Percentiles rank a stretch among this genome's conserved stretches.
Evolutionary conservation across 352 stramenopile species (phyloP).

Genomic region (Phytophthora quininea): DNA sequence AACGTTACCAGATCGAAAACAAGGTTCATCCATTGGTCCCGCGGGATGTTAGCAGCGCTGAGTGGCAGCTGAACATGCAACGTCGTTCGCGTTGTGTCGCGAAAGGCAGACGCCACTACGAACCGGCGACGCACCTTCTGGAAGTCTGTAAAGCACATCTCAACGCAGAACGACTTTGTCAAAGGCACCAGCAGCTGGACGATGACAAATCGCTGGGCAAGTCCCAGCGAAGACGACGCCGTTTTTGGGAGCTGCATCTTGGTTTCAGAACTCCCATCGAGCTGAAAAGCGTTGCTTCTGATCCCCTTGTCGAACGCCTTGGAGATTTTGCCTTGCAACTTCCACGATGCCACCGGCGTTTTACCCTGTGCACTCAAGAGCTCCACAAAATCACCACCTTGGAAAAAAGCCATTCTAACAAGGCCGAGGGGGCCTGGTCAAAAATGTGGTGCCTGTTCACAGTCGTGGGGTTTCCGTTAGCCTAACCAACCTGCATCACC

Average conservation of each 20-base stretch:
- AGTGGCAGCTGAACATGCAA: conserved; percentile 80
- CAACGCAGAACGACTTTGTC: conserved; percentile 71
- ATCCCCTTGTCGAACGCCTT: conserved; percentile 85
- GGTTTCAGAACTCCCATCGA: conserved; percentile 79
- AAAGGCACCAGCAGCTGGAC: conserved; percentile 70
- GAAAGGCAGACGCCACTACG: conserved; percentile 81
- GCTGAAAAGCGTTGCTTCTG: conserved; percentile 76
- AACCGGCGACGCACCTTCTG: conserved; percentile 76
- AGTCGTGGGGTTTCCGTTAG: conserved; percentile 1
- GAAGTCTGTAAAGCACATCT: conserved; percentile 82
- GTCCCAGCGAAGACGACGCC: conserved; percentile 38
- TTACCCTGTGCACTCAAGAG: conserved; percentile 83
- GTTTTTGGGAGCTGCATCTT: conserved; percentile 85
- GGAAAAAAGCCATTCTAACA: conserved; percentile 61
- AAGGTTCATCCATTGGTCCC: conserved; percentile 82
- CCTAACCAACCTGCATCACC: conserved; percentile 11
- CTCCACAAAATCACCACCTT: conserved; percentile 84
- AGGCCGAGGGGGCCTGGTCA: conserved; percentile 26
- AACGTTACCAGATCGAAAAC: conserved; percentile 77
- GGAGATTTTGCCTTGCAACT: conserved; percentile 76
- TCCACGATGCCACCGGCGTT: conserved; percentile 67
- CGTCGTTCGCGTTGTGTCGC: conserved; percentile 56
- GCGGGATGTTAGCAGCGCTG: conserved; percentile 33
- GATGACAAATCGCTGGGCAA: conserved; percentile 81
- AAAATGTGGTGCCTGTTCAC: conserved; percentile 15